Base-by-base conservation (phyloP, 2,329 filamentous ascomycete genomes). In the Xylaria arbuscula region DNA sequence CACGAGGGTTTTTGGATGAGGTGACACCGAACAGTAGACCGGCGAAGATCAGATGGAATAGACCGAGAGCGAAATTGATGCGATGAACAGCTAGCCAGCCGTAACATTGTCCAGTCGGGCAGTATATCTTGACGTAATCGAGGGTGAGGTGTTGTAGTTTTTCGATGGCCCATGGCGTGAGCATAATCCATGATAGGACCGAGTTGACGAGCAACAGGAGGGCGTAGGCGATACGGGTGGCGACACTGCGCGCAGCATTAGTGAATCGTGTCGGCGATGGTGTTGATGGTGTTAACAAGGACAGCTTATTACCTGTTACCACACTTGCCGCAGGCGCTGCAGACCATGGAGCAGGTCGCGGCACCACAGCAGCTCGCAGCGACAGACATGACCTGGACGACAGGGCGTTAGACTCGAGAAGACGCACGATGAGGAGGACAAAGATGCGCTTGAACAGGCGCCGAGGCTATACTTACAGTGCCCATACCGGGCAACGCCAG, bases 181-280 rank as follows among this genome's bases (percentile, higher is more conserved):
- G 93, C 93, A 98, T 97, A 75, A 99, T 93, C 96, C 96, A 99
- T 42, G 96, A 95, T 60, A 98, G 80, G 72, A 98, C 97, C 67
- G 95, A 98, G 86, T 99, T 99, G 81, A 98, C 83, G 73, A 99
- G 90, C 64, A 99, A 92, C 71, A 99, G 91, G 77, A 98, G 89
- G 72, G 96, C 94, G 80, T 97, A 98, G 77, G 93, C 95, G 83
- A 98, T 97, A 84, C 96, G 93, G 74, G 96, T 99, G 65, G 94
- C 94, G 83, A 98, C 94, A 83, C 94, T 97, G 74, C 51, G 40
- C 19, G 48, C 7, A 24, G 38, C 3, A 45, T 75, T 63, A 72
- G 72, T 9, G 36, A 42, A 40, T 19, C 10, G 54, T 19, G 17
- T 28, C 9, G 13, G 8, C n/a, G 45, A 47, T 17, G 45, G 45